A percentile compares a stretch with the other conserved stretches of the same genome.
phyloP scores from a whole-genome alignment of 257 asterid species.

The Striga asiatica region DNA sequence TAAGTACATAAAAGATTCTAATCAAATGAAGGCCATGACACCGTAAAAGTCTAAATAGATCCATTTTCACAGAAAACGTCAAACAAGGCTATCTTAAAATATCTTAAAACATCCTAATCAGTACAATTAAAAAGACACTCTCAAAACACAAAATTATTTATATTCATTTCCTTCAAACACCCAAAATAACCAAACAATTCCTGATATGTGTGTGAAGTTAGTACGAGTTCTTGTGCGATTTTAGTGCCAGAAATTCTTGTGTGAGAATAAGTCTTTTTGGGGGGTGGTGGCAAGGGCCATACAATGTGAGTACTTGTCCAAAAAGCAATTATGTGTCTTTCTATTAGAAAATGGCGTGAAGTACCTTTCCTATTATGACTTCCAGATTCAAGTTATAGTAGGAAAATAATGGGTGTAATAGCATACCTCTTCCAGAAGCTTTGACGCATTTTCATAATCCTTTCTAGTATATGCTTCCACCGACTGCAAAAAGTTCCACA shows the following conservation, averaged over 20 bases:
- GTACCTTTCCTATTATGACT: neutral
- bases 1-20: neutral
- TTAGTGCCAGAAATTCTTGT: neutral
- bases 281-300: too few relatives aligned
- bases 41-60: neutral
- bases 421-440: constrained; percentile 46
- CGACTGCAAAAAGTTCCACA: constrained; percentile 37
- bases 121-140: neutral
- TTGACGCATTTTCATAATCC: constrained; percentile 33
- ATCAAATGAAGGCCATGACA: neutral
- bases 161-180: neutral
- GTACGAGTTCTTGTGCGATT: neutral
- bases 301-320: too few relatives aligned
- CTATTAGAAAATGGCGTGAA: neutral
- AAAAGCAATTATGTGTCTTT: too few relatives aligned
- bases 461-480: constrained; percentile 33
- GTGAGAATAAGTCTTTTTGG: neutral
- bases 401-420: constrained; percentile 10
- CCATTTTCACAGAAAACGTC: neutral
- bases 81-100: too few relatives aligned
- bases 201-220: neutral
- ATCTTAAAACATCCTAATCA: neutral
- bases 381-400: neutral
- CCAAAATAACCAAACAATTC: neutral
- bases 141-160: neutral